These are phyloP conservation scores for Kwoniella shivajii DNA, from an alignment of 1,284 basidiomycete genomes.

Conservation along the genomic window DNA sequence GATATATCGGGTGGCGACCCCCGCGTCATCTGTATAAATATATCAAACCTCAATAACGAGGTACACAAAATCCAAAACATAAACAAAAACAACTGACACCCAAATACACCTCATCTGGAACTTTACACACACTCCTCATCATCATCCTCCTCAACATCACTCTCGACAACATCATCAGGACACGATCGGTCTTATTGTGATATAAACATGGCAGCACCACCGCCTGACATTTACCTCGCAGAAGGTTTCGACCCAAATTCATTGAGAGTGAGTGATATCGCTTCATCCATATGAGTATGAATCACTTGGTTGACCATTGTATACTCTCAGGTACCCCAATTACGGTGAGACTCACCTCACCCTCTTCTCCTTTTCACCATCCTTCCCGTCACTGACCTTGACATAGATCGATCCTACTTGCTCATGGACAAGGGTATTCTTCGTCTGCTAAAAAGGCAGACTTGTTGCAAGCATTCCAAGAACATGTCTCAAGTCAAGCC, in stretches of 20 bases:
- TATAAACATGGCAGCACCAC: constrained; percentile 45
- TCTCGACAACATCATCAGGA: neutral
- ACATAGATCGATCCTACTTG: constrained; percentile 64
- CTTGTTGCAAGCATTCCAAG: constrained; percentile 76
- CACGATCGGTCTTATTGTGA: too few relatives aligned
- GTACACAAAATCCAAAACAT: neutral
- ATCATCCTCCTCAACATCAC: neutral
- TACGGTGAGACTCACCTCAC: constrained; percentile 37
- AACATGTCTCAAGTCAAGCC: constrained; percentile 68
- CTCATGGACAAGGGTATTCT: constrained; percentile 76
- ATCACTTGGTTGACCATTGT: neutral
- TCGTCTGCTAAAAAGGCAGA: constrained; percentile 82
- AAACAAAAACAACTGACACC: neutral
- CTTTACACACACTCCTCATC: neutral
- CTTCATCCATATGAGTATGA: neutral
- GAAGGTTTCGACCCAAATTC: constrained; percentile 77
- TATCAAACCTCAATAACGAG: too few relatives aligned
- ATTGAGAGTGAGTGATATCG: constrained; percentile 59
- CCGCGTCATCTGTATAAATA: neutral
- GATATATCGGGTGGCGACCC: constrained; percentile 2
- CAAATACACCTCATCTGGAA: neutral
- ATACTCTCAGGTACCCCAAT: constrained; percentile 47
- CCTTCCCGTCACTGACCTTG: neutral
- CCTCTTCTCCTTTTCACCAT: neutral
- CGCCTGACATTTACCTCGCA: constrained; percentile 66